phyloP scores from a whole-genome alignment of 2,329 filamentous ascomycete genomes.

The Fusarium staphyleae region DNA sequence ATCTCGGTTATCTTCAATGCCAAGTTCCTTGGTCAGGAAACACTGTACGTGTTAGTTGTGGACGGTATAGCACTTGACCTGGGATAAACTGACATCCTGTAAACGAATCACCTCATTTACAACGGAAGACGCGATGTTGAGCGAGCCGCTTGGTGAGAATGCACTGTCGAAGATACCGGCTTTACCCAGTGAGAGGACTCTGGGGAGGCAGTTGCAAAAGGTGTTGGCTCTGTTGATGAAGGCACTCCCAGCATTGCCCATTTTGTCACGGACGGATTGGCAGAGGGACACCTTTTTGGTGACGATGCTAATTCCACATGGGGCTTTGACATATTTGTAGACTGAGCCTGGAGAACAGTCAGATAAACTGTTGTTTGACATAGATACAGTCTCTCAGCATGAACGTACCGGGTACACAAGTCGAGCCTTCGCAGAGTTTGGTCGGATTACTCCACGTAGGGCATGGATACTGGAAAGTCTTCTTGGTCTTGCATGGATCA shows the following conservation, averaged over 20 bases:
- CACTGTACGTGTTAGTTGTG: constrained; percentile 1
- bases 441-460: not conserved
- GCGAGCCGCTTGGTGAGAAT: not conserved
- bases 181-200: not conserved
- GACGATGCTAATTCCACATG: constrained; percentile 1
- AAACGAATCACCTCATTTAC: constrained; percentile 3
- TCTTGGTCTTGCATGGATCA: constrained; percentile 6
- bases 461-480: constrained; percentile 2
- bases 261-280: constrained; percentile 1
- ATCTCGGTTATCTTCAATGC: not conserved
- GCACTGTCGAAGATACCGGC: not conserved
- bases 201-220: constrained; percentile 3
- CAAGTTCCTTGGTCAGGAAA: not conserved
- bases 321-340: not conserved
- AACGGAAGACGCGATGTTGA: not conserved
- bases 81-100: constrained; percentile 1
- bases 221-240: not conserved
- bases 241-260: not conserved
- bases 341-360: not conserved
- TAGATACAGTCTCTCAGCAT: not conserved
- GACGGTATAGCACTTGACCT: not conserved
- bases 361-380: no score
- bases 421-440: not conserved
- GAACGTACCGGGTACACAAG: constrained; percentile 3
- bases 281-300: not conserved